Conservation (phyloP, 2,329 filamentous ascomycete species). For the Harringtonia aguacate region DNA sequence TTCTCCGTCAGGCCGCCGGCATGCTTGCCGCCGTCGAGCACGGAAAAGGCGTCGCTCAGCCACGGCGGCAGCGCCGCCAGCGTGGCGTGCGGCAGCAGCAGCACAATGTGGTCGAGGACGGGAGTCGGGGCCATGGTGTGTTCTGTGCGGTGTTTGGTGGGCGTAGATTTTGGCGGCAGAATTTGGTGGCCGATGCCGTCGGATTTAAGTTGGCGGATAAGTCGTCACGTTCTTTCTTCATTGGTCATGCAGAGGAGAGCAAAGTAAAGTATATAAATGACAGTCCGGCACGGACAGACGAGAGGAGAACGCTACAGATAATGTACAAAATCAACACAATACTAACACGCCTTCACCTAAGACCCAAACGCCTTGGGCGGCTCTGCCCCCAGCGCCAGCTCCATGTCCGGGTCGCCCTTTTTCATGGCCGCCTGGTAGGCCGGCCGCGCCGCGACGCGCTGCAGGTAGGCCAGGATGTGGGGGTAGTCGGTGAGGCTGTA, state of each 20-base stretch:
- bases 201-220: no score
- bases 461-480: conserved; percentile 33
- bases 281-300: no score
- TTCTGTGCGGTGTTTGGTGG: no score
- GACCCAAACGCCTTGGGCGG: conserved; percentile 6
- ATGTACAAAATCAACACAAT: no score
- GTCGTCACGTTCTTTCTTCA: no score
- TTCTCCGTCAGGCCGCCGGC: conserved; percentile 51
- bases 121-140: conserved; percentile 11
- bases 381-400: conserved; percentile 18
- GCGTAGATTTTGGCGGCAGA: no score
- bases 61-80: conserved; percentile 35
- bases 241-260: no score
- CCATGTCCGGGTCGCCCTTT: conserved; percentile 37
- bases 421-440: conserved; percentile 35
- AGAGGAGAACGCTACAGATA: no score
- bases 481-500: conserved; percentile 28
- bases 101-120: conserved; percentile 52
- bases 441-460: conserved; percentile 29
- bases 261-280: no score
- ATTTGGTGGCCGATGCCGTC: no score
- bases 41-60: conserved; percentile 42
- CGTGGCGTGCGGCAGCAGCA: conserved; percentile 44
- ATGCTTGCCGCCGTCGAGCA: conserved; percentile 51
- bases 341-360: no score